Percentiles rank a stretch among this genome's conserved stretches.
Conservation (phyloP, 108 stramenopile genomes). For the Epipyxis sp. region DNA sequence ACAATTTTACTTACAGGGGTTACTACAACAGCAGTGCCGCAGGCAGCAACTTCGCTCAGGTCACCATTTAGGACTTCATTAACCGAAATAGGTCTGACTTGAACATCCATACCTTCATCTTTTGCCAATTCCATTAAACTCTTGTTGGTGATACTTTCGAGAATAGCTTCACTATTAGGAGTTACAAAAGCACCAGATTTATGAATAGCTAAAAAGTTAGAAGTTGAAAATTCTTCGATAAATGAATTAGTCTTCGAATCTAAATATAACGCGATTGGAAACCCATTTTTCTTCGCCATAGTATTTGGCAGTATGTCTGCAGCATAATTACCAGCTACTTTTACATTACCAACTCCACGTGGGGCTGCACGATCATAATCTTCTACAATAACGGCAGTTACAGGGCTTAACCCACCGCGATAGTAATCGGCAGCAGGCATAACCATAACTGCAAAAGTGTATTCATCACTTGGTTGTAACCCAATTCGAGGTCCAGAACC, state of each 20-base stretch:
- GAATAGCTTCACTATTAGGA: slow-evolving; percentile 78
- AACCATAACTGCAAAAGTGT: slow-evolving; percentile 84
- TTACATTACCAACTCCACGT: slow-evolving; percentile 86
- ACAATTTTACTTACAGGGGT: slow-evolving; percentile 75
- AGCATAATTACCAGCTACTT: slow-evolving; percentile 98
- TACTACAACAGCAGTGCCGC: slow-evolving; percentile 96
- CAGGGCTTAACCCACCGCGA: slow-evolving; percentile 87
- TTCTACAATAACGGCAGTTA: slow-evolving; percentile 79
- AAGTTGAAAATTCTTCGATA: slow-evolving; percentile 96
- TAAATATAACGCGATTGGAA: slow-evolving; percentile 88
- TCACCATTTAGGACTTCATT: slow-evolving; percentile 31
- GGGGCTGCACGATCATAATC: slow-evolving; percentile 97
- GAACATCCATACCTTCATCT: slow-evolving; percentile 82
- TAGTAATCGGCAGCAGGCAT: slow-evolving; percentile 97
- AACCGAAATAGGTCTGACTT: slow-evolving; percentile 57
- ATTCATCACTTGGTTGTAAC: slow-evolving; percentile 93
- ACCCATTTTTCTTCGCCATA: slow-evolving; percentile 89
- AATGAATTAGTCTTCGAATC: slow-evolving; percentile 82
- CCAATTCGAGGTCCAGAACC: slow-evolving; percentile 91
- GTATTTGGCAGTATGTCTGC: slow-evolving; percentile 94
- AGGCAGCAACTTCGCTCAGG: slow-evolving; percentile 91
- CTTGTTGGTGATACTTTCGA: slow-evolving; percentile 94
- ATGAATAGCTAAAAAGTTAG: slow-evolving; percentile 93
- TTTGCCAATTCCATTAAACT: slow-evolving; percentile 84
- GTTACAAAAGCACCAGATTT: slow-evolving; percentile 77